Conservation (phyloP, 768 basidiomycete genomes). For the Mycena crocata region DNA sequence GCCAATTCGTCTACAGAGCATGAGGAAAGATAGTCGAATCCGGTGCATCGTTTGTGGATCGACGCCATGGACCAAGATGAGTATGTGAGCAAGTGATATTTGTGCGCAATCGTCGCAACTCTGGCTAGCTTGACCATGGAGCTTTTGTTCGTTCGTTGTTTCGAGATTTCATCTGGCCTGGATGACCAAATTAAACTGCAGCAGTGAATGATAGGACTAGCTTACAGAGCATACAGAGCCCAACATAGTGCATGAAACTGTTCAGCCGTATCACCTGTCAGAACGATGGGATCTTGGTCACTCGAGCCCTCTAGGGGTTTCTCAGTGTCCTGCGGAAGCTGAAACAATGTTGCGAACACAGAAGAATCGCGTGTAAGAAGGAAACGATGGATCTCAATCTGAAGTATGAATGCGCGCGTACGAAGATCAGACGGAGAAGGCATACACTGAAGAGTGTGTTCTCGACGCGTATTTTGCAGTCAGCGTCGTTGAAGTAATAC, state of each 20-base stretch:
- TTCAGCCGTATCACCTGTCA: constrained; percentile 6
- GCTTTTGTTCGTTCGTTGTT: neutral
- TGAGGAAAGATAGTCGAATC: neutral
- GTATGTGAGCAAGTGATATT: constrained; percentile 14
- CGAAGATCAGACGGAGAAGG: no score
- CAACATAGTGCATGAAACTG: constrained; percentile 15
- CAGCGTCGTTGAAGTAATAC: neutral
- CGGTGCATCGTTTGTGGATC: neutral
- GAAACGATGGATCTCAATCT: constrained; percentile 22
- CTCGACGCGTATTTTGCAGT: constrained; percentile 15
- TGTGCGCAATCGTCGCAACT: constrained; percentile 12
- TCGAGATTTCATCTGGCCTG: constrained; percentile 4
- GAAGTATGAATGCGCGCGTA: neutral
- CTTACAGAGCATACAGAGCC: constrained; percentile 17
- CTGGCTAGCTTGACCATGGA: neutral
- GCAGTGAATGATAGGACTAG: neutral
- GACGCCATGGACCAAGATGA: constrained; percentile 16
- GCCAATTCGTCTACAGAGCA: constrained; percentile 2
- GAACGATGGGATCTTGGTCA: constrained; percentile 13
- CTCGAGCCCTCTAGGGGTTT: constrained; percentile 4
- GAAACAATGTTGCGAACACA: constrained; percentile 9
- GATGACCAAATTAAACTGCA: neutral
- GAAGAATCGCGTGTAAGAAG: constrained; percentile 1
- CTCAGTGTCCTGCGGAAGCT: constrained; percentile 2
- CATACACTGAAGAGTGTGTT: constrained; percentile 18